Evolutionary conservation across 2,329 filamentous ascomycete species (phyloP).

Genomic region (Basipetospora chlamydospora): DNA sequence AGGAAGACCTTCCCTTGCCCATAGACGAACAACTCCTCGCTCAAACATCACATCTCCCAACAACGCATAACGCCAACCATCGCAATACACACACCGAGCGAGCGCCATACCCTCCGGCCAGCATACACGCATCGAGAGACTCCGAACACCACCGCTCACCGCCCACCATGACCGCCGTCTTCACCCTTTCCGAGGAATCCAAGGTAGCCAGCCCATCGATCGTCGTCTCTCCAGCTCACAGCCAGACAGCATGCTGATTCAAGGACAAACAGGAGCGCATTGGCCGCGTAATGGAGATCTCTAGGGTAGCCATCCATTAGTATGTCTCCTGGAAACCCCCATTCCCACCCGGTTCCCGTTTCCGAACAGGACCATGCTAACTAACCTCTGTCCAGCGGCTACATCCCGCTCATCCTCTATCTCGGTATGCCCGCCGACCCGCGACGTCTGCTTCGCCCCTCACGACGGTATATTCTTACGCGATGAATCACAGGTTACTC

Average conservation of each 20-base stretch:
- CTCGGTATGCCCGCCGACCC: conserved; percentile 57
- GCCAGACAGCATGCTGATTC: too few species aligned
- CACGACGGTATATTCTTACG: conserved; percentile 12
- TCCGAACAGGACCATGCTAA: not conserved
- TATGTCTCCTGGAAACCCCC: conserved; percentile 29
- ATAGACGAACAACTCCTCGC: too few species aligned
- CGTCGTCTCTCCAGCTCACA: too few species aligned
- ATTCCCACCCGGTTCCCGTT: not conserved
- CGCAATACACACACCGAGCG: not conserved
- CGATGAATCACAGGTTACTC: conserved; percentile 58
- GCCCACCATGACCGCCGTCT: conserved; percentile 23
- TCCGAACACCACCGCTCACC: not conserved
- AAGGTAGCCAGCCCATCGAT: too few species aligned
- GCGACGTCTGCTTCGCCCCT: too few species aligned
- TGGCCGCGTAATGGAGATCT: conserved; percentile 88
- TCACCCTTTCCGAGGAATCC: conserved; percentile 81
- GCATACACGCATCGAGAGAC: too few species aligned
- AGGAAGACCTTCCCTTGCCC: too few species aligned
- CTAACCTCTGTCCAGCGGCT: conserved; percentile 52
- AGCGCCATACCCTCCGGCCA: too few species aligned
- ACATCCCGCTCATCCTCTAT: conserved; percentile 92
- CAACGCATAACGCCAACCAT: too few species aligned
- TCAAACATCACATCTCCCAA: not conserved
- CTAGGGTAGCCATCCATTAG: conserved; percentile 91
- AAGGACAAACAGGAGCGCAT: conserved; percentile 73